Percentiles rank a stretch among this genome's conserved stretches.
Conservation (phyloP, 306 rosid species). For the Castanea mollissima region DNA sequence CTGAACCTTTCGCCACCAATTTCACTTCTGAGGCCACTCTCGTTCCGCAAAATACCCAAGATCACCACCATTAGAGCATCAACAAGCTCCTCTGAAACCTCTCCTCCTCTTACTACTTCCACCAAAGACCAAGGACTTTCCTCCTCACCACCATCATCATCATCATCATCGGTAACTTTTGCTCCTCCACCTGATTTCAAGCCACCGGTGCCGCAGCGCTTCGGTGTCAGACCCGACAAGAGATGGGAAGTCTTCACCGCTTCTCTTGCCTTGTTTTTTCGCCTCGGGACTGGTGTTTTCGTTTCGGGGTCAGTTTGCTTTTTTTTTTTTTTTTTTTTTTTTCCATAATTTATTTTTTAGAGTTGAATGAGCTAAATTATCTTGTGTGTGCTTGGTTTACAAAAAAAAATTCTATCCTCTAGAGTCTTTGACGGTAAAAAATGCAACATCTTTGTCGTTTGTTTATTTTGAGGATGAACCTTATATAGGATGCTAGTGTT, state of each 20-base stretch:
- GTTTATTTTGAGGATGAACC: neutral
- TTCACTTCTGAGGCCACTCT: conserved; percentile 33
- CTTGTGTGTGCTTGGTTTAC: too few species aligned
- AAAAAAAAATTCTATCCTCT: too few species aligned
- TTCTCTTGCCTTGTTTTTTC: conserved; percentile 57
- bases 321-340: too few species aligned
- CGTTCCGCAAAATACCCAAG: conserved; percentile 29
- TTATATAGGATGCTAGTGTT: neutral
- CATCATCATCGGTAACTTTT: conserved; percentile 27
- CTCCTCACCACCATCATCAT: too few species aligned
- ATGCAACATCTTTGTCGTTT: neutral
- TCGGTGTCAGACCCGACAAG: conserved; percentile 65
- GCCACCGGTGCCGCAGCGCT: conserved; percentile 85
- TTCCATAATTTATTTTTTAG: too few species aligned
- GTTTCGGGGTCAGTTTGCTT: conserved; percentile 61
- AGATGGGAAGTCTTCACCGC: conserved; percentile 55
- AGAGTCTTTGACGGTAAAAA: too few species aligned
- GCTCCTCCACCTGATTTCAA: conserved; percentile 83
- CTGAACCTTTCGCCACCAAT: conserved; percentile 36
- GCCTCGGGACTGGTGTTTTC: conserved; percentile 83
- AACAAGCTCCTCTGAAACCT: conserved; percentile 43
- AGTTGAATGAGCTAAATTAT: too few species aligned
- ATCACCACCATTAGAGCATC: conserved; percentile 50
- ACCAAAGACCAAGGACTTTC: conserved; percentile 25
- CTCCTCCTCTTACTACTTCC: conserved; percentile 18